Percentiles rank a stretch among this genome's conserved stretches.
These are phyloP conservation scores for Arthrocladium fulminans DNA, from an alignment of 2,329 filamentous ascomycete species.

Conservation along the genomic window DNA sequence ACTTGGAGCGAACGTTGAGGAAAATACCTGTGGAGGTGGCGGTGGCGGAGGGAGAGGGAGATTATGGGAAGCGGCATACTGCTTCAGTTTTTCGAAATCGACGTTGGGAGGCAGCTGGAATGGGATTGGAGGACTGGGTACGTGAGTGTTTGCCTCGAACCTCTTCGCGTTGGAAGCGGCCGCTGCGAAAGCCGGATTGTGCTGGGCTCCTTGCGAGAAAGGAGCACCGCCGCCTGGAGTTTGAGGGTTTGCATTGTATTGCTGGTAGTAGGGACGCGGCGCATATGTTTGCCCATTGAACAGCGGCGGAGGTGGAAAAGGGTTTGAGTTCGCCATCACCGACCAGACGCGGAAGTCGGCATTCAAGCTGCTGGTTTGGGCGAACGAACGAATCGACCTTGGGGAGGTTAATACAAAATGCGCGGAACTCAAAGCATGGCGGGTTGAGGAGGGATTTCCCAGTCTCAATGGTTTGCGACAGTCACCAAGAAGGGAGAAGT, in stretches of 20 bases:
- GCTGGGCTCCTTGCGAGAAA: not conserved
- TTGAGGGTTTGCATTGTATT: not conserved
- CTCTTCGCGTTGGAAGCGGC: constrained; percentile 17
- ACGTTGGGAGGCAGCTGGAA: not conserved
- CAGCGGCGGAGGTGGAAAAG: not conserved
- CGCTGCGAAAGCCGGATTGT: not conserved
- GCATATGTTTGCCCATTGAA: constrained; percentile 2
- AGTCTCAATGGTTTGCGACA: not conserved
- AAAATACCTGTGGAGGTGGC: constrained; percentile 18
- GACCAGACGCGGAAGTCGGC: not conserved
- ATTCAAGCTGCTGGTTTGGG: not conserved
- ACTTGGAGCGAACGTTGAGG: not conserved
- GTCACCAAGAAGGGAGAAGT: not conserved
- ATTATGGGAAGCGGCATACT: constrained; percentile 14
- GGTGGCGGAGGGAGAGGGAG: constrained; percentile 21
- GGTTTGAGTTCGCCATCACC: constrained; percentile 3
- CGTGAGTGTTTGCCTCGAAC: constrained; percentile 25
- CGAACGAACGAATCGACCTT: not conserved
- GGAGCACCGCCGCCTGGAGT: not conserved
- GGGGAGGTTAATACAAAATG: not conserved
- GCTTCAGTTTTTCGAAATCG: constrained; percentile 3
- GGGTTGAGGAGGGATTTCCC: not conserved
- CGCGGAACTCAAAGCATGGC: not conserved
- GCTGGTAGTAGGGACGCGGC: not conserved
- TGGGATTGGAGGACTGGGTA: constrained; percentile 22